Evolutionary conservation across 2,329 filamentous ascomycete genomes (phyloP), one percentile per base, ranked within the genome.

Genomic region (Teratosphaeria epicoccoides): DNA sequence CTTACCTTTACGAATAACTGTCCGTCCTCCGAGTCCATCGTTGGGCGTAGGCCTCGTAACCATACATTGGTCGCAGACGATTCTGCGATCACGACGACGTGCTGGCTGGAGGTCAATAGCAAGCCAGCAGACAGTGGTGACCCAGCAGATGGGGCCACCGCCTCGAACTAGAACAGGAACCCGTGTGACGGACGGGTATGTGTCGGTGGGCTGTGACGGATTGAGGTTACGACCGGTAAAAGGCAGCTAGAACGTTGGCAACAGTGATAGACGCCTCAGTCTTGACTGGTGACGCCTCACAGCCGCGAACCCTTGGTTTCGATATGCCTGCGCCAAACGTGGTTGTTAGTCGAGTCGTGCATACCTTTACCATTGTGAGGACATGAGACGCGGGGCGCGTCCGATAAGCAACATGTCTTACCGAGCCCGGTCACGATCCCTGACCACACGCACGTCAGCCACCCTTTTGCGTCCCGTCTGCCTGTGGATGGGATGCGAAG

Each of bases 1-100:
- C 73, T 56, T 77, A 87, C 87, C 82, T 90, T 93, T 73, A 93
- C 82, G 74, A 93, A 94, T 72, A 86, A 73, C 76, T 88, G 83
- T 70, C 87, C 87, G 83, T 93, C 86, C 83, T 91, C 87, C 71
- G 85, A 88, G 75, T 88, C 84, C 85, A 89, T 93, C 63, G 49
- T 65, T 58, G 51, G 24, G 51, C 55, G 54, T 55, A 49, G 47
- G 51, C 49, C 55, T 57, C 49, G 49, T 57, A 54, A 46, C 59
- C 53, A 60, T 60, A 53, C 59, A 58, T 40, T 54, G 52, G 51
- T 40, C 50, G 48, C 43, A 52, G 47, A 29, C 12, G 20, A 25
- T 24, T 17, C 51, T 47, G 28, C 43, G 47, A 48, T n/a, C 26
- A 43, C 22, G n/a, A 43, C 22, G n/a, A 40, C 22, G 17, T 17